Evolutionary conservation across 768 basidiomycete species (phyloP).

Genomic region (Suillus placidus): DNA sequence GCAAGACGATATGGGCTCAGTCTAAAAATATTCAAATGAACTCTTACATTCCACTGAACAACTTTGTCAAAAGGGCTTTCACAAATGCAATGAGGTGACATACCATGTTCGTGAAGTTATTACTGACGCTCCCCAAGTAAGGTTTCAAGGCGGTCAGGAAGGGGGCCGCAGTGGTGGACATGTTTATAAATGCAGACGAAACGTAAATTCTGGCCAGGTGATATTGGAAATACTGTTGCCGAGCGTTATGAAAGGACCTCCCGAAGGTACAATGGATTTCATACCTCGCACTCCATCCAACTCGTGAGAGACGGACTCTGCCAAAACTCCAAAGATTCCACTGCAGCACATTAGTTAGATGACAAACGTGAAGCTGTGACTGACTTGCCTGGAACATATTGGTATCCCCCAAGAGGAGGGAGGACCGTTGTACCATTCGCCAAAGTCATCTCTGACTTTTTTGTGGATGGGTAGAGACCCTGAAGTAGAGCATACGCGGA

Average conservation of each 20-base stretch:
- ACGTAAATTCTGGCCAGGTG: slow-evolving; percentile 34
- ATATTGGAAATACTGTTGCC: slow-evolving; percentile 28
- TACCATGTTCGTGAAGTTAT: slow-evolving; percentile 35
- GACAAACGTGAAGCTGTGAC: background rate
- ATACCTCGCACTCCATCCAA: slow-evolving; percentile 66
- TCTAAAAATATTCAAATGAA: background rate
- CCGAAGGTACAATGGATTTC: background rate
- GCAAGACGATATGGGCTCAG: slow-evolving; percentile 2
- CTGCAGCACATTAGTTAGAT: slow-evolving; percentile 8
- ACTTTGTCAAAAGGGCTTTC: background rate
- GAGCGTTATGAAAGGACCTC: background rate
- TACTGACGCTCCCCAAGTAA: slow-evolving; percentile 28
- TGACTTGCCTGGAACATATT: slow-evolving; percentile 67
- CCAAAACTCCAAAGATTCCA: slow-evolving; percentile 58
- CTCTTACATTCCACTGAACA: slow-evolving; percentile 65
- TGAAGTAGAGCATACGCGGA: slow-evolving; percentile 82
- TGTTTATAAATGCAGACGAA: slow-evolving; percentile 28
- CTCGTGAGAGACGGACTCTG: slow-evolving; percentile 68
- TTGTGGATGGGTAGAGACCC: slow-evolving; percentile 79
- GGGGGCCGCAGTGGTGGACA: slow-evolving; percentile 21
- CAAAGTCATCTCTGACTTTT: slow-evolving; percentile 63
- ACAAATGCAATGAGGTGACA: slow-evolving; percentile 13
- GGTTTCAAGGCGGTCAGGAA: slow-evolving; percentile 30
- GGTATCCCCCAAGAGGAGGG: slow-evolving; percentile 82
- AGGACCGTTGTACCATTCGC: slow-evolving; percentile 73